phyloP scores from a whole-genome alignment of 306 rosid species.

The Pachyrhizus erosus region DNA sequence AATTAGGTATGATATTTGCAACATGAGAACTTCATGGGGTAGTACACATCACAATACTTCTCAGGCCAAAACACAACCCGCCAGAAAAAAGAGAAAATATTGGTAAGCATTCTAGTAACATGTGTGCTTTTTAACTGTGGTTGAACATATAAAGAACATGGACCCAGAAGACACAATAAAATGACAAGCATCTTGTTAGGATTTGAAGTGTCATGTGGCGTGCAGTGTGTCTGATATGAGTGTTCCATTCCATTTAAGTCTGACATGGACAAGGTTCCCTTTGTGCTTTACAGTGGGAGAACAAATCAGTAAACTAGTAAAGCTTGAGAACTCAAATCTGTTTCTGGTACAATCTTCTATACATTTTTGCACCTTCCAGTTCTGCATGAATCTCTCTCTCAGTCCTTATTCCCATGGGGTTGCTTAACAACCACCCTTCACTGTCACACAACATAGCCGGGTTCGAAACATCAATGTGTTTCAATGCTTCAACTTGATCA shows the following conservation, averaged over 20 bases:
- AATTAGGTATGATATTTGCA: neutral
- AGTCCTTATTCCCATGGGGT: slow-evolving; percentile 85
- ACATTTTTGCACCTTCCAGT: slow-evolving; percentile 73
- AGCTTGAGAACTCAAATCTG: slow-evolving; percentile 37
- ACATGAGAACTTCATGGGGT: neutral
- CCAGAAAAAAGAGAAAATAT: neutral
- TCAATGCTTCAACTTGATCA: slow-evolving; percentile 58
- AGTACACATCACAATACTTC: neutral
- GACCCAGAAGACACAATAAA: neutral
- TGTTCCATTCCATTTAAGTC: slow-evolving; percentile 7
- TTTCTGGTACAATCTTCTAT: slow-evolving; percentile 78
- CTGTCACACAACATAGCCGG: slow-evolving; percentile 53
- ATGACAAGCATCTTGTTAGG: neutral
- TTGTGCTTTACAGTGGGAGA: slow-evolving; percentile 3
- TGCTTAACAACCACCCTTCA: slow-evolving; percentile 86
- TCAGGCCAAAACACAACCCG: neutral
- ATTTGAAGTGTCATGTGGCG: neutral
- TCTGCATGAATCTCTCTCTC: slow-evolving; percentile 97
- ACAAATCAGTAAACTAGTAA: neutral
- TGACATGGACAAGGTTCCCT: slow-evolving; percentile 15
- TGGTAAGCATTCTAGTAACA: slow-evolving; percentile 1
- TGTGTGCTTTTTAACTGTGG: no score
- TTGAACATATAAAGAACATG: slow-evolving; percentile 16
- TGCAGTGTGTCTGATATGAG: neutral
- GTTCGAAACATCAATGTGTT: slow-evolving; percentile 57